Evolutionary conservation across 1,284 basidiomycete species (phyloP), one percentile per base, ranked within the genome.

Genomic region (Ceratobasidium theobromae): DNA sequence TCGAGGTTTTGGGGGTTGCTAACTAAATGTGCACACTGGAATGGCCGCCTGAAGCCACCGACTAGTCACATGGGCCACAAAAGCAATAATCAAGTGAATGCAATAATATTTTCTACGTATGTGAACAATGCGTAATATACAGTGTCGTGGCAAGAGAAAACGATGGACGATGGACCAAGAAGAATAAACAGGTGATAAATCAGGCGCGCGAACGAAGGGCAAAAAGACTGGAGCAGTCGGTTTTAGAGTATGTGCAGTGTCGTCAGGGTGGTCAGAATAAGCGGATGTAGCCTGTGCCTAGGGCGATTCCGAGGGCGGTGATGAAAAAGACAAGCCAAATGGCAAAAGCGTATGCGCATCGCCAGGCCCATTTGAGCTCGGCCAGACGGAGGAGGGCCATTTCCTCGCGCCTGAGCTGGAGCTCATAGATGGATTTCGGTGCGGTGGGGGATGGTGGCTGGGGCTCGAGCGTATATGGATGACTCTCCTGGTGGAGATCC

Each of bases 291-390:
- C 64, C 52, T 4, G 53, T 53, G 45, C 46, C 48, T 25, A 69
- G 48, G 33, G 57, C 52, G 9, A 67, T 58, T 6, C 49, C 45
- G 14, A 60, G 51, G 18, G 38, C 18, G 11, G 35, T 48, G 16
- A 69, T 40, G 6, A 54, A 33, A 28, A 62, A 33, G 14, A 28
- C 25, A 35, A 62, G 52, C 58, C 58, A 62, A 35, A 62, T 62
- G 33, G 46, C 52, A 38, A 64, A 38, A 23, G 69, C 69, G 25
- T 49, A 60, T 3, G 66, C 54, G 45, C 66, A 70, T 25, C 69
- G 67, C 58, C 67, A 65, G 16, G 69, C 69, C 69, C 69, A 70
- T 55, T 67, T 70, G n/a, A 70, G 69, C 53, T 70, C 69, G 16
- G 69, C 51, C 16, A 53, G 41, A 18, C 65, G 46, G 33, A 70